These are phyloP conservation scores for Penicillium pancosmium DNA, from an alignment of 495 filamentous ascomycete genomes.

Conservation along the genomic window DNA sequence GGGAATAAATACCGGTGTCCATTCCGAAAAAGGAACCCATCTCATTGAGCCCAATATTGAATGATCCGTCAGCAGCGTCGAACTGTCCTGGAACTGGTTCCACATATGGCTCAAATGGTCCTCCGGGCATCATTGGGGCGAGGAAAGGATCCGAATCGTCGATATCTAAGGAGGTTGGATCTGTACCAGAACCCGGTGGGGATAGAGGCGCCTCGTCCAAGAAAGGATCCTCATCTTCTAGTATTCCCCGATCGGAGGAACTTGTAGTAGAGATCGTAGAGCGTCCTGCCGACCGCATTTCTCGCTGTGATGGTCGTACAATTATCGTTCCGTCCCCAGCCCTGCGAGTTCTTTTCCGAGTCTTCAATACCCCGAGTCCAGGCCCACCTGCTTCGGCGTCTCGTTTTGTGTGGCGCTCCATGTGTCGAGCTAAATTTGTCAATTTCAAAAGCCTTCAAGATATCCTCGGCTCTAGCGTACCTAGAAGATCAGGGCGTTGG, in stretches of 20 bases:
- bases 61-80: conserved; percentile 41
- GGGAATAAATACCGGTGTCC: conserved; percentile 32
- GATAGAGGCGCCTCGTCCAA: conserved; percentile 30
- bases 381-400: conserved; percentile 63
- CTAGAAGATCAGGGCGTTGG: conserved; percentile 55
- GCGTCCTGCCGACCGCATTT: conserved; percentile 16
- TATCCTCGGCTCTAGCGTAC: conserved; percentile 29
- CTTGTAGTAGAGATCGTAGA: conserved; percentile 15
- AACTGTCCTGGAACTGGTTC: conserved; percentile 42
- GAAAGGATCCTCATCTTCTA: conserved; percentile 21
- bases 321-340: conserved; percentile 59
- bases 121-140: conserved; percentile 38
- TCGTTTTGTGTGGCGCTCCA: conserved; percentile 60
- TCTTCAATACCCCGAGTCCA: conserved; percentile 59
- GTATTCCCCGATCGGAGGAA: conserved; percentile 19
- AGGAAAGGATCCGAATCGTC: conserved; percentile 36
- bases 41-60: conserved; percentile 25
- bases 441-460: background rate
- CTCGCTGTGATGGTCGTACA: conserved; percentile 36
- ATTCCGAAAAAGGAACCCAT: conserved; percentile 31
- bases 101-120: conserved; percentile 39
- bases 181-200: conserved; percentile 35
- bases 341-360: conserved; percentile 61
- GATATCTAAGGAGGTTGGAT: conserved; percentile 23
- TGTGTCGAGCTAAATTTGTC: conserved; percentile 54